Percentiles rank a stretch among this genome's conserved stretches.
Evolutionary conservation across 176 grass and related monocot species (phyloP).

Genomic region (maize (Zea mays)): DNA sequence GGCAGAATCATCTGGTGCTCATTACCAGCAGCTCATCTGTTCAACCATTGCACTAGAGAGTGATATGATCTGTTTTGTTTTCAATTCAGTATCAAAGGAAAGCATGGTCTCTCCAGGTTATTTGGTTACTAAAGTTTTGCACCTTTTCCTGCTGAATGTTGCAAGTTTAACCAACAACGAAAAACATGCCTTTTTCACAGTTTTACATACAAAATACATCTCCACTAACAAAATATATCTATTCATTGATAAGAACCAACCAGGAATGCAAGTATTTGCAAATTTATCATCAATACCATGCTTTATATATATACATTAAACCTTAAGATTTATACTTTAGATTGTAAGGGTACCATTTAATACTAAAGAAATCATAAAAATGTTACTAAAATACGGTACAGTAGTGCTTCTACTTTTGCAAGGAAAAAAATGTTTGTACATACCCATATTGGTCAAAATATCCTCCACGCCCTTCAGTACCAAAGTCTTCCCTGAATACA

Average conservation of each 20-base stretch:
- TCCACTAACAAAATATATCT: neutral
- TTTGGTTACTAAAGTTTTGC: conserved; percentile 22
- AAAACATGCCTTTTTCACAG: conserved; percentile 5
- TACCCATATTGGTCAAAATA: conserved; percentile 99
- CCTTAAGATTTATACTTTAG: neutral
- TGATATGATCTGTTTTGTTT: neutral
- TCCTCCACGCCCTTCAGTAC: conserved; percentile 95
- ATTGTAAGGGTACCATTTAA: conserved; percentile 23
- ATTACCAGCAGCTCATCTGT: neutral
- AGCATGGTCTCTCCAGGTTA: neutral
- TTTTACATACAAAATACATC: conserved; percentile 21
- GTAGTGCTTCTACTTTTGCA: neutral
- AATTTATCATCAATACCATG: conserved; percentile 20
- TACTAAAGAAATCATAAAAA: conserved; percentile 28
- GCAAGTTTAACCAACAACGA: neutral
- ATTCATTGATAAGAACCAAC: conserved; percentile 23
- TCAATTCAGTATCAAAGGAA: conserved; percentile 23
- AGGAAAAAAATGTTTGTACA: conserved; percentile 19
- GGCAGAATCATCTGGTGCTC: neutral
- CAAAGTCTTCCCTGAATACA: conserved; percentile 98
- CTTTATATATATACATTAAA: neutral
- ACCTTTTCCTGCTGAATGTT: conserved; percentile 6
- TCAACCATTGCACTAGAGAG: conserved; percentile 5
- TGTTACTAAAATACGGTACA: conserved; percentile 22
- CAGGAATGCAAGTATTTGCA: neutral